Evolutionary conservation across 352 stramenopile species (phyloP), one percentile per base, ranked within the genome.

Genomic region (Peronosclerospora sorghi): DNA sequence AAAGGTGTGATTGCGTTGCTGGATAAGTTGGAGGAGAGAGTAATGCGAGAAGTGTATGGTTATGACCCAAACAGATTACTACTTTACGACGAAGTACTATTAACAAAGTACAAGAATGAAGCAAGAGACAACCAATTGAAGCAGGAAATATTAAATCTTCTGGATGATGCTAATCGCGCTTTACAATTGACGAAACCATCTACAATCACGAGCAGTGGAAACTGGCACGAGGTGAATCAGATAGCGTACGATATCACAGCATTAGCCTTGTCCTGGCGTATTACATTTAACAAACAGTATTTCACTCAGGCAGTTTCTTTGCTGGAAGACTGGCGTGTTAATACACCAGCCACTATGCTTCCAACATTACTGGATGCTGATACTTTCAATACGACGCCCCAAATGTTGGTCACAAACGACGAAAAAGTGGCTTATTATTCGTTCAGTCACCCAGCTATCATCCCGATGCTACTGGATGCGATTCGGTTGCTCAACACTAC

Each of bases 171-270:
- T n/a, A 48, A 59, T 20, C 44, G 42, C 13, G 63, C 61, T 28
- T 13, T 69, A 6, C 20, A 48, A 14, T 20, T 64, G 13, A 21
- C 19, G 3, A 41, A 46, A 24, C 57, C 48, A 0, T 73, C 52
- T 46, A 64, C 48, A 8, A 40, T 71, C 37, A 51, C 46, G 9
- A 53, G 3, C 15, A 61, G 70, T 26, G 21, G 6, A 26, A 26
- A 6, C 6, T 26, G 21, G 21, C 21, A 26, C 21, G 21, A 6
- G 21, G 21, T 26, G 6, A 3, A 26, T 26, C 3, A 26, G 21
- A 6, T 79, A 54, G 57, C 66, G 26, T 71, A 73, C 51, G 71
- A 73, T 35, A 73, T 57, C 17, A 75, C 68, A 4, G 54, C 56
- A 19, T 45, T 80, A 13, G 52, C 56, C 7, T 35, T 77, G 12